These are phyloP conservation scores for Populus hybrid DNA, from an alignment of 441 rosid species.

Conservation along the genomic window DNA sequence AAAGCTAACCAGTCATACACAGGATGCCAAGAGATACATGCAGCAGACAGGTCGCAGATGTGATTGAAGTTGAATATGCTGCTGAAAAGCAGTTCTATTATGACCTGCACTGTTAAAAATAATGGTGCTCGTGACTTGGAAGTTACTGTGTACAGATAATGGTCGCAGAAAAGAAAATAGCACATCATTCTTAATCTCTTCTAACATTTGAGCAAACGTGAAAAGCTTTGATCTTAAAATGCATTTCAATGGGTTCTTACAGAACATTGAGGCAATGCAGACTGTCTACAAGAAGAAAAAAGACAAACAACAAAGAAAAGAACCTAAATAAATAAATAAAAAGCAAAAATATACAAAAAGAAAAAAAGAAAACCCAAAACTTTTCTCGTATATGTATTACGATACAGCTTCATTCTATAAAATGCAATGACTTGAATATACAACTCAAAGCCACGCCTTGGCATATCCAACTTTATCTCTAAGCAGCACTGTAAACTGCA, in stretches of 20 bases:
- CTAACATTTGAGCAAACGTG: not conserved
- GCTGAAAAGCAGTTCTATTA: not conserved
- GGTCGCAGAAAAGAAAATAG: not conserved
- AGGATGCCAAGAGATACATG: not conserved
- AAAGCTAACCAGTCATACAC: too few relatives aligned
- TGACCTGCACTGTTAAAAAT: not conserved
- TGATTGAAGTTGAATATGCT: constrained; percentile 8
- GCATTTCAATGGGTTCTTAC: not conserved
- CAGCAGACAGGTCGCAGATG: not conserved
- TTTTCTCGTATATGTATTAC: not conserved
- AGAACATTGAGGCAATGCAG: not conserved
- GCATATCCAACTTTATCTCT: not conserved
- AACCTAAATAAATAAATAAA: not conserved
- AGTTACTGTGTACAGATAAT: not conserved
- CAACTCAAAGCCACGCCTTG: constrained; percentile 10
- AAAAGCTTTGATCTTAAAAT: constrained; percentile 1
- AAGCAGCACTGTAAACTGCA: not conserved
- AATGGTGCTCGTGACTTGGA: not conserved
- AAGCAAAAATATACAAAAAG: too few relatives aligned
- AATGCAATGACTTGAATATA: not conserved
- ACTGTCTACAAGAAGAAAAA: not conserved
- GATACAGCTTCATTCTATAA: not conserved
- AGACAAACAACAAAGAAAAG: not conserved
- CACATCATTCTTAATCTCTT: not conserved
- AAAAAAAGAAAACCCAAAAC: not conserved